Conservation (phyloP, 2,329 filamentous ascomycete genomes). For the Epichloe festucae region DNA sequence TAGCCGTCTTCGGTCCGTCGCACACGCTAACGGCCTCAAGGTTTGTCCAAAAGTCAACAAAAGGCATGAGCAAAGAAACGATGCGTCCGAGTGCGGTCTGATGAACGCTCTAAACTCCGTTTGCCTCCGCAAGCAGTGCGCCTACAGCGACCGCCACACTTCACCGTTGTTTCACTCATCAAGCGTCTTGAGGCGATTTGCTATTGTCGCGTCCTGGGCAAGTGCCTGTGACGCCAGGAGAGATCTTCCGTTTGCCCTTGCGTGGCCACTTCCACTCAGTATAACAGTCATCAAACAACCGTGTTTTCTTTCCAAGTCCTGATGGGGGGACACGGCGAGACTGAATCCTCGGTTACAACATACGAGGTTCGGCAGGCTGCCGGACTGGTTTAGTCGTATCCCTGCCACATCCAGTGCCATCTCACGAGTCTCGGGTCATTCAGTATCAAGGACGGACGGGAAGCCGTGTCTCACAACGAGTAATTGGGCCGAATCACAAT, state of each 20-base stretch:
- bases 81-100: too few species aligned
- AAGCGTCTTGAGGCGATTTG: too few species aligned
- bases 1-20: not conserved
- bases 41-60: not conserved
- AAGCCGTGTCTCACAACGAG: not conserved
- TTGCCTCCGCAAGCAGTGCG: not conserved
- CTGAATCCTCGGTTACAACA: too few species aligned
- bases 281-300: too few species aligned
- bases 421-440: not conserved
- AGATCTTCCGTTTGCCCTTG: not conserved
- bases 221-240: not conserved
- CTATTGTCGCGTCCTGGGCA: not conserved
- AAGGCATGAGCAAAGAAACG: too few species aligned
- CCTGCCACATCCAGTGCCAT: not conserved
- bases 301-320: too few species aligned
- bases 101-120: too few species aligned
- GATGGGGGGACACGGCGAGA: too few species aligned
- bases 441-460: not conserved
- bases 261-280: not conserved
- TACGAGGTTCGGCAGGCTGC: too few species aligned
- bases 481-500: not conserved
- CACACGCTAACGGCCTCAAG: not conserved
- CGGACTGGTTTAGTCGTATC: too few species aligned
- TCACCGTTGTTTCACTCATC: not conserved
- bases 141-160: not conserved